Conservation (phyloP, 805 yeast species). For the Candida maltosa region DNA sequence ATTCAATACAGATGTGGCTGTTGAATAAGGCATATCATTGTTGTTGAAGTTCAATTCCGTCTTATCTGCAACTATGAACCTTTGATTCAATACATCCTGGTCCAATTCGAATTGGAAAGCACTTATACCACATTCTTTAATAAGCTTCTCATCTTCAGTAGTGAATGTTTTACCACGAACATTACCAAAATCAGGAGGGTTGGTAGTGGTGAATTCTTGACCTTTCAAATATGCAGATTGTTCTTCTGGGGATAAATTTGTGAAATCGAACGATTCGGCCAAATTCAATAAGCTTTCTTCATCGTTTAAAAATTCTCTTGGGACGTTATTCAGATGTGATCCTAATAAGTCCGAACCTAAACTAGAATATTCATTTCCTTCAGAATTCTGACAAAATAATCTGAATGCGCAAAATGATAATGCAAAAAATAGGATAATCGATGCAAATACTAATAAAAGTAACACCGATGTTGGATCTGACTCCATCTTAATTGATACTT, state of each 20-base stretch:
- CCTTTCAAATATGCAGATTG: conserved; percentile 33
- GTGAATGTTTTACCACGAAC: conserved; percentile 31
- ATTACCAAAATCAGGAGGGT: conserved; percentile 31
- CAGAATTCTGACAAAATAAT: conserved; percentile 6
- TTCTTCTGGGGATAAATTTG: conserved; percentile 38
- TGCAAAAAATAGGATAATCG: conserved; percentile 8
- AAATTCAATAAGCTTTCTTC: conserved; percentile 33
- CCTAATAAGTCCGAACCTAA: conserved; percentile 13
- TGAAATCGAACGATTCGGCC: conserved; percentile 35
- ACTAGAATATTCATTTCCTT: conserved; percentile 11
- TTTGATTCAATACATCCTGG: conserved; percentile 22
- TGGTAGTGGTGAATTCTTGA: conserved; percentile 26
- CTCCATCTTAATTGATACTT: too few species aligned
- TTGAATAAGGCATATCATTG: conserved; percentile 37
- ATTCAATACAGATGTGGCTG: conserved; percentile 37
- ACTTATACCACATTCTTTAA: conserved; percentile 34
- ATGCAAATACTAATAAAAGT: conserved; percentile 5
- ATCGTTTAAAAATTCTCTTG: conserved; percentile 38
- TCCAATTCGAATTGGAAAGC: conserved; percentile 43
- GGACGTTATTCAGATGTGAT: conserved; percentile 18
- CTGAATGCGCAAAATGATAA: conserved; percentile 11
- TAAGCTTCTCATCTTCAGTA: conserved; percentile 23
- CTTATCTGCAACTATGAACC: conserved; percentile 36
- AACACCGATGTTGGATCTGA: conserved; percentile 2
- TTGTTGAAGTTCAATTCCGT: conserved; percentile 35